Base-by-base conservation (phyloP, 257 asterid species). In the Nicotiana attenuata region DNA sequence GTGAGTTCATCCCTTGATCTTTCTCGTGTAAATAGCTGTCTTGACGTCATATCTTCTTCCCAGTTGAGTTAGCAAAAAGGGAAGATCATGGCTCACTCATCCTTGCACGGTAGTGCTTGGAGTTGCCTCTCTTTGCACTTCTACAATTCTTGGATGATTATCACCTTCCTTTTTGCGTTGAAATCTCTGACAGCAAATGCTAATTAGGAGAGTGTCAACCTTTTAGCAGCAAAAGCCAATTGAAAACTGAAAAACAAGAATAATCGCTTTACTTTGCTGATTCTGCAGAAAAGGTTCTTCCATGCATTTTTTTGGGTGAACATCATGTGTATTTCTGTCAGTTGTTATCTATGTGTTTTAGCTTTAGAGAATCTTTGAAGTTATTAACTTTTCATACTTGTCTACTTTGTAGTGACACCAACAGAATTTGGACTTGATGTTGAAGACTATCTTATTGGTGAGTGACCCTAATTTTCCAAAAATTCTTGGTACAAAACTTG, bases 381-480 rank as follows among this genome's bases (percentile, higher is more conserved):
- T 9, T 68, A 64, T 47, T 78, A 16, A 67, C 64, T 80, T 86
- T 59, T 53, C 19, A 24, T 78, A 9, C 64, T 83, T 8, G 33
- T 63, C 38, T 15, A 65, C 76, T 76, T 61, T 80, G 65, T 95
- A 96, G 99, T 96, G 80, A 90, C 88, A 35, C 71, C 97, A 22
- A 82, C 89, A 28, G 97, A 94, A 68, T 92, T 94, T 86, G 97
- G 97, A 61, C 97, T 96, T 10, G 99, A 96, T 86, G 77, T 90
- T 76, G 99, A 96, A 85, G 98, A 96, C 87, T 96, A 93, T 87
- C 97, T 96, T 67, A 76, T 85, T 35, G 99, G 99, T 93, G 86
- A 89, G 94, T 84, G 59, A 50, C 41, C 65, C 83, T 16, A 68
- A n/a, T 5, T 77, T 83, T 66, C 35, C 20, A 33, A 52, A 50